Base-by-base conservation (phyloP, 2,329 filamentous ascomycete species). In the Neoascochyta sp. region DNA sequence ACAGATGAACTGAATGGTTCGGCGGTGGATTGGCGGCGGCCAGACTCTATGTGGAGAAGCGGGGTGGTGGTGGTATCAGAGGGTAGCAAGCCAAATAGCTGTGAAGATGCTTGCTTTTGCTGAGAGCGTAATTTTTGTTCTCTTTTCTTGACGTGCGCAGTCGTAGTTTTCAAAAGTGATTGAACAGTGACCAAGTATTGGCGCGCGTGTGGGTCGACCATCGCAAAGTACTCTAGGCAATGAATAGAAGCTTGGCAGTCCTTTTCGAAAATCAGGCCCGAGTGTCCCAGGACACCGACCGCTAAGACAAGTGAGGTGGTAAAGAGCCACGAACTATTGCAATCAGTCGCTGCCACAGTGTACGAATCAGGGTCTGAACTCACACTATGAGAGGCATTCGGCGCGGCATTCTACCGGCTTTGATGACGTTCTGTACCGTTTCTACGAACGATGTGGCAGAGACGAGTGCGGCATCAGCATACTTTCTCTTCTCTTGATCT, bases 361-460 rank as follows among this genome's bases (percentile, higher is more conserved):
- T n/a, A 15, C 2, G 5, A 19, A 12, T 2, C 7, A 11, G 9
- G 8, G 4, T 7, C n/a, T 7, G 12, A 4, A 19, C 52, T 46
- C 38, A 56, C 52, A 56, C 52, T n/a, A 57, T 49, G 12, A 57
- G 41, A 4, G 54, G 54, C 51, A 54, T 56, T 16, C 47, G 46
- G n/a, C 37, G 42, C 18, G 51, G 50, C 39, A 57, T 45, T 15
- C 36, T 39, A 3, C 44, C 41, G 4, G 43, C 27, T 3, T 40
- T 21, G 16, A 54, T 47, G 0, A 52, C 39, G 15, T 19, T 32
- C n/a, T 47, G 40, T 8, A 57, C 15, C 2, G 51, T 54, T 6
- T 57, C 54, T 9, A 57, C 47, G 2, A 57, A 44, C 1, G 51
- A 50, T 2, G 44, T 34, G 1, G 54, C 54, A 13, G 52, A 50